phyloP scores from a whole-genome alignment of 495 filamentous ascomycete genomes.

The Aspergillus asperescens region DNA sequence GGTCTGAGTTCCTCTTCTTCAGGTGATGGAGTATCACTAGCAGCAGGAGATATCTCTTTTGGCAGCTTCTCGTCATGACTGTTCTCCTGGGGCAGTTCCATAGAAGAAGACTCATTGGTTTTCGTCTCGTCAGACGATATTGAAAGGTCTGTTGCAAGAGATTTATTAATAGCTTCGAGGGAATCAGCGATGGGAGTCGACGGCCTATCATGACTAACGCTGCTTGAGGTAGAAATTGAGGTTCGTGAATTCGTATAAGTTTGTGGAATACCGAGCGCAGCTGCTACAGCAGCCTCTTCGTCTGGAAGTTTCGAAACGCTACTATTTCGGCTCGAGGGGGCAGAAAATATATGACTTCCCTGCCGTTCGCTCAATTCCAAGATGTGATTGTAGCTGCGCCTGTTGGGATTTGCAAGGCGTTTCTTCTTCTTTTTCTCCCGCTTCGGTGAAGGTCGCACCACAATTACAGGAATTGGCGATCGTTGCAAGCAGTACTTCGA shows the following conservation, averaged over 20 bases:
- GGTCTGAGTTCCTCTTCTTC: not conserved
- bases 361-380: constrained; percentile 53
- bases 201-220: constrained; percentile 32
- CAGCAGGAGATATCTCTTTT: not conserved
- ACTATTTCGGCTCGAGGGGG: constrained; percentile 41
- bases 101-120: no score
- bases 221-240: constrained; percentile 49
- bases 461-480: constrained; percentile 94
- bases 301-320: constrained; percentile 41
- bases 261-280: constrained; percentile 59
- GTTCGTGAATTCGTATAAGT: constrained; percentile 36
- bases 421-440: constrained; percentile 89
- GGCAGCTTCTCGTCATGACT: not conserved
- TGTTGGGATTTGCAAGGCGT: constrained; percentile 68
- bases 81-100: constrained; percentile 11
- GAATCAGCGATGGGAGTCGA: constrained; percentile 24
- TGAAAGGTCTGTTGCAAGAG: constrained; percentile 19
- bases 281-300: constrained; percentile 67
- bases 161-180: constrained; percentile 27
- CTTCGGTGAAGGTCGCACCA: constrained; percentile 86
- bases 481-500: constrained; percentile 96
- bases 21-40: not conserved
- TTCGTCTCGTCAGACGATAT: constrained; percentile 37
- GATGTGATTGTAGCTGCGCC: constrained; percentile 77
- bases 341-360: constrained; percentile 53